Conservation (phyloP, 345 rosid genomes). For the Hypericum perforatum region DNA sequence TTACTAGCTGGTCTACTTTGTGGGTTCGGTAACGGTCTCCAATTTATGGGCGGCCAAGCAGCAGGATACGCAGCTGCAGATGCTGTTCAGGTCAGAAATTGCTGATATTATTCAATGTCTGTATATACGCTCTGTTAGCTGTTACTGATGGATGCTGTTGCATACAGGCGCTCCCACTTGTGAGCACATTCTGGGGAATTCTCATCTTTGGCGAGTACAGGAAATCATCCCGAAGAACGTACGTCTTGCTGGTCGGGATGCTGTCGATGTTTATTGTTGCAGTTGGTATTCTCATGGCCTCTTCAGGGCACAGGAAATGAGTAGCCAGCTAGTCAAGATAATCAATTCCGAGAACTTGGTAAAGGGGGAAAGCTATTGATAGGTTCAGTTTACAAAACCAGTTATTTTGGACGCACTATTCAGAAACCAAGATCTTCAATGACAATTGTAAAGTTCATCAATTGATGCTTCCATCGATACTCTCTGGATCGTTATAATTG, state of each 20-base stretch:
- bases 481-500: no score
- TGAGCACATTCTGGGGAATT: slow-evolving; percentile 86
- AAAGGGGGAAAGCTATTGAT: no score
- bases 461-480: no score
- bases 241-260: slow-evolving; percentile 50
- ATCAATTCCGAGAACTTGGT: no score
- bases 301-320: slow-evolving; percentile 63
- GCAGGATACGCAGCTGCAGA: slow-evolving; percentile 90
- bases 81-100: slow-evolving; percentile 52
- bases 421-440: no score
- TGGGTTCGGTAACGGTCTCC: slow-evolving; percentile 80
- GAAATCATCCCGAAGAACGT: slow-evolving; percentile 61
- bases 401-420: no score
- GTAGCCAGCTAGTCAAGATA: background rate
- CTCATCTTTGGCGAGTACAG: slow-evolving; percentile 74
- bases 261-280: slow-evolving; percentile 65
- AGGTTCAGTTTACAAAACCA: no score
- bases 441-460: no score
- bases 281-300: slow-evolving; percentile 75
- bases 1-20: slow-evolving; percentile 67
- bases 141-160: slow-evolving; percentile 11
- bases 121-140: background rate
- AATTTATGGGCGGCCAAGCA: slow-evolving; percentile 87
- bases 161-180: slow-evolving; percentile 81
- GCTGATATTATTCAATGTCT: no score